Base-by-base conservation (phyloP, 2,329 filamentous ascomycete genomes). In the Fusarium sp. region DNA sequence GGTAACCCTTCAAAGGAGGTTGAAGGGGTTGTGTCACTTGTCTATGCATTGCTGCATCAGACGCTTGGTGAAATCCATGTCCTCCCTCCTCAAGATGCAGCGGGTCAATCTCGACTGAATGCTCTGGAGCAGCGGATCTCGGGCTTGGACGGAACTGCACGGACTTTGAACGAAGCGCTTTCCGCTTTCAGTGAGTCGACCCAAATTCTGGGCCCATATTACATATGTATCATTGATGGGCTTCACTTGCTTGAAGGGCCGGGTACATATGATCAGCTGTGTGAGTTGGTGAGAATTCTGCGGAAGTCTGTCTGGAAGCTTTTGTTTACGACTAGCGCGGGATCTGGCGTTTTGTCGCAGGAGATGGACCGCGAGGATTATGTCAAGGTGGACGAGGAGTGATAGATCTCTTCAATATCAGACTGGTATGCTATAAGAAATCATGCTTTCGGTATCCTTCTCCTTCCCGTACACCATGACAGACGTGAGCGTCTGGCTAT, bases 401-500 rank as follows among this genome's bases (percentile, higher is more conserved):
- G 9, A 16, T 57, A 20, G 1, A 2, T 20, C 10, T 13, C 18
- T n/a, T 31, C 11, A 16, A 8, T 41, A 18, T 37, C 2, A 50
- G 3, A 62, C 59, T 1, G 59, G 41, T 5, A 50, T 18, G n/a
- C 41, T 62, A 35, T 50, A 62, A 9, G 59, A 64, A 41, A 57
- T 13, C 29, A 64, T 11, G 13, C 41, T 35, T 2, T 48, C 35
- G 9, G 64, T 63, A 8, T 4, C 18, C 13, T 61, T 43, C 4
- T 45, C 58, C 33, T 31, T 66, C 20, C 57, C 63, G n/a, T 72
- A 65, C 2, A 72, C 43, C 35, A 71, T 11, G 0, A 73, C 18
- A 18, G 65, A 59, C 3, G 35, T 64, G 4, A 73, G 56, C 1
- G 45, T 39, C 37, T 73, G 71, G 56, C 71, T 73, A 56, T 73